Base-by-base conservation (phyloP, 768 basidiomycete species). In the Rhizopogon roseolus region DNA sequence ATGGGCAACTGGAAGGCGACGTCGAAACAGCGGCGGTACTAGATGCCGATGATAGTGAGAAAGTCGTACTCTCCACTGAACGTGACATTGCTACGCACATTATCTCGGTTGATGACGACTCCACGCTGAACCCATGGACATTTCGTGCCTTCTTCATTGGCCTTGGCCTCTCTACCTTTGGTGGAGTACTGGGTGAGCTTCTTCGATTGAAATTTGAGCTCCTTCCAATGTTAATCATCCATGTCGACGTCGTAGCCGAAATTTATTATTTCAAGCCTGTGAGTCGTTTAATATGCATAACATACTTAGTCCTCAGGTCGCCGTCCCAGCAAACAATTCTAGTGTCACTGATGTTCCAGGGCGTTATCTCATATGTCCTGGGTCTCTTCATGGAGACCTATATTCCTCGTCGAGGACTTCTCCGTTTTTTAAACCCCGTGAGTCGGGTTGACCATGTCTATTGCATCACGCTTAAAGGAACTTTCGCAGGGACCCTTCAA, bases 191-290 rank as follows among this genome's bases (percentile, higher is more conserved):
- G 25, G 75, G 75, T 74, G 59, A 29, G 61, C 60, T 8, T 46
- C 32, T 53, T 34, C 52, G 22, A 22, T 22, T 22, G 22, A 46
- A 45, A 38, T 52, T 45, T 28, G 40, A 10, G 6, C 29, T 10
- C 29, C 9, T 42, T 54, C 44, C 41, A 25, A 53, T 57, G 11
- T 25, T 55, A 48, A 55, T 57, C 39, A 49, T 44, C 38, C 6
- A 22, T 29, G 6, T 32, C 25, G 34, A 34, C 32, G 39, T 49
- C 51, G 25, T 50, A 76, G 76, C 77, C 19, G 73, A 80, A 55
- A 79, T 79, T 41, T 79, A 79, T 61, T 80, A 79, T 60, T 80
- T 78, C 69, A 80, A 80, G 62, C 76, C 77, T 11, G 77, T 75
- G 58, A 53, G 70, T 46, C 16, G 48, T 27, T 25, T 9, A 46